phyloP scores from a whole-genome alignment of 208 protist genomes.

The Porcisia hertigi region DNA sequence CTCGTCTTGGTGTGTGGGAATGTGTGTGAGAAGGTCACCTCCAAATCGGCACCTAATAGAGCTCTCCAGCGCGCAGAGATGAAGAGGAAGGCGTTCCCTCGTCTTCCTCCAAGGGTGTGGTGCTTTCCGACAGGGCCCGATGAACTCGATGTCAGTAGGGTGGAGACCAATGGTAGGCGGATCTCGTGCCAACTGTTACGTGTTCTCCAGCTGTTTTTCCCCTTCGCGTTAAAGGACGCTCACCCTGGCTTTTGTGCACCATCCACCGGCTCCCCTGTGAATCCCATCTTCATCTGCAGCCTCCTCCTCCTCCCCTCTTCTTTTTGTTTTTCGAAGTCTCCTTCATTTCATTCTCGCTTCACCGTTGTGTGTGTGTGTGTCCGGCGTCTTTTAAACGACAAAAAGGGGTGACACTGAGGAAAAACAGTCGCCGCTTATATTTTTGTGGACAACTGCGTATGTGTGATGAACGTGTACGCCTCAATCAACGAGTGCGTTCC shows the following conservation, averaged over 20 bases:
- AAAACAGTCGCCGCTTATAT: not conserved
- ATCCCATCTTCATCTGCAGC: not conserved
- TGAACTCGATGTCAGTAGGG: no score
- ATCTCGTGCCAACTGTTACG: not conserved
- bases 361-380: no score
- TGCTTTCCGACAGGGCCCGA: not conserved
- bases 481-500: not conserved
- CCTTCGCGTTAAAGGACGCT: not conserved
- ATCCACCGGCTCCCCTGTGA: not conserved
- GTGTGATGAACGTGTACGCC: not conserved
- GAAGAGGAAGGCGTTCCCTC: no score
- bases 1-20: no score
- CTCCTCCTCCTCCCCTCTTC: not conserved
- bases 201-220: not conserved
- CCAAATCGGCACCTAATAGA: no score
- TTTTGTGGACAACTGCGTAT: not conserved
- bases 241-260: not conserved
- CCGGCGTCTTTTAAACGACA: no score
- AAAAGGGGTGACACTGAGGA: not conserved
- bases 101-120: no score
- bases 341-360: not conserved
- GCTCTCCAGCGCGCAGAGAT: no score
- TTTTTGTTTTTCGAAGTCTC: not conserved
- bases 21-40: no score
- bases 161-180: not conserved